Evolutionary conservation across 192 early-diverging fungal species (phyloP).

Genomic region (Backusella parvicylindrica): DNA sequence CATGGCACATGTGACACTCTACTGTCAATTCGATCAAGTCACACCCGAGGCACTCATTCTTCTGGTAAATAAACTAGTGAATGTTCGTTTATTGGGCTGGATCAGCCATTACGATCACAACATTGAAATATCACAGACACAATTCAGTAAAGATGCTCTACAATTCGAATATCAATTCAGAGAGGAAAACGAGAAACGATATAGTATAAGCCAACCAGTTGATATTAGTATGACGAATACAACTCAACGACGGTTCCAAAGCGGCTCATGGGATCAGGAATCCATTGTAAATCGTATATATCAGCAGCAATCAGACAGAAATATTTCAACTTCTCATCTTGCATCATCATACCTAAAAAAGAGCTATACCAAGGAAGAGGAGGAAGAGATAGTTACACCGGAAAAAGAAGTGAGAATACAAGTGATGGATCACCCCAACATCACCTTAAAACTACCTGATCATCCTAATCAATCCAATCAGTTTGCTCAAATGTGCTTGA

Average conservation of each 20-base stretch:
- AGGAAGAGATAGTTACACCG: neutral
- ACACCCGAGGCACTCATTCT: neutral
- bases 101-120: neutral
- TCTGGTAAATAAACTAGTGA: neutral
- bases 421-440: neutral
- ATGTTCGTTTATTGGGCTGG: neutral
- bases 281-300: neutral
- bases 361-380: neutral
- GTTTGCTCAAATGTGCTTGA: conserved; percentile 6
- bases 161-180: conserved; percentile 6
- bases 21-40: neutral
- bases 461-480: neutral
- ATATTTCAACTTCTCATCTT: neutral
- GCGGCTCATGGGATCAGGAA: neutral
- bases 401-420: neutral
- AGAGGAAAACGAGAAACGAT: neutral
- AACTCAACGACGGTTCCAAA: neutral
- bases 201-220: neutral
- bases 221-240: neutral
- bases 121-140: neutral
- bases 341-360: neutral
- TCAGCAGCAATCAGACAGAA: neutral
- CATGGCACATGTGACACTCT: conserved; percentile 4
- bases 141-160: neutral
- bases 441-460: neutral